A percentile compares a stretch with the other conserved stretches of the same genome.
These are phyloP conservation scores for Podochytrium sp. DNA, from an alignment of 192 early-diverging fungal genomes.

Conservation along the genomic window DNA sequence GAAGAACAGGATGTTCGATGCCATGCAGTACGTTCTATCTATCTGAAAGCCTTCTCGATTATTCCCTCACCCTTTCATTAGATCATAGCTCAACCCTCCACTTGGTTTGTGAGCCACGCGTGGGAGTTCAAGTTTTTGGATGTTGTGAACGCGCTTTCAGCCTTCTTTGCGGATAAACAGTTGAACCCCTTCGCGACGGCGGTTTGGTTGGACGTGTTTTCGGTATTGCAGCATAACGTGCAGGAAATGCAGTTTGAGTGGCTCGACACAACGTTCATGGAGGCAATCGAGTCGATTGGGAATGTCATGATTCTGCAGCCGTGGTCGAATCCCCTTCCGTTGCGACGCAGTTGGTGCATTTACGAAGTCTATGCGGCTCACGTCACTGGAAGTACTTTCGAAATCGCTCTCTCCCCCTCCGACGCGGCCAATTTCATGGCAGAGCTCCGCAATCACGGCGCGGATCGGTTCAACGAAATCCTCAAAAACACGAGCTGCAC, in stretches of 20 bases:
- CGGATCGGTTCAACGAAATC: too few species aligned
- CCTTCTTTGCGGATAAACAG: conserved; percentile 14
- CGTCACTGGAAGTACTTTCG: background rate
- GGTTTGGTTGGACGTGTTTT: conserved; percentile 42
- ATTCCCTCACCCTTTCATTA: too few species aligned
- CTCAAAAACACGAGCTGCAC: too few species aligned
- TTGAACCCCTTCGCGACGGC: background rate
- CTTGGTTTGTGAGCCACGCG: conserved; percentile 30
- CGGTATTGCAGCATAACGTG: conserved; percentile 34
- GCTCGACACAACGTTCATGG: conserved; percentile 37
- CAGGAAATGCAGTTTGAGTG: conserved; percentile 9
- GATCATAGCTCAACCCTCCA: background rate
- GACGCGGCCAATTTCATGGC: too few species aligned
- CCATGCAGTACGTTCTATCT: too few species aligned
- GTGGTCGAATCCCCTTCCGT: conserved; percentile 8
- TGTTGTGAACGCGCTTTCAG: conserved; percentile 25
- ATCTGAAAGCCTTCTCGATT: too few species aligned
- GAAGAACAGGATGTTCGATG: too few species aligned
- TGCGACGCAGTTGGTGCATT: conserved; percentile 3
- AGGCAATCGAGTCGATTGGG: conserved; percentile 26
- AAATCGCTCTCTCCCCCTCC: background rate
- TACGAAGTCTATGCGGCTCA: conserved; percentile 11
- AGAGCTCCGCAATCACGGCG: too few species aligned
- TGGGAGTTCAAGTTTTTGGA: conserved; percentile 37
- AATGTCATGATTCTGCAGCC: conserved; percentile 4